Base-by-base conservation (phyloP, 1,284 basidiomycete species). In the Microbotryum intermedium region DNA sequence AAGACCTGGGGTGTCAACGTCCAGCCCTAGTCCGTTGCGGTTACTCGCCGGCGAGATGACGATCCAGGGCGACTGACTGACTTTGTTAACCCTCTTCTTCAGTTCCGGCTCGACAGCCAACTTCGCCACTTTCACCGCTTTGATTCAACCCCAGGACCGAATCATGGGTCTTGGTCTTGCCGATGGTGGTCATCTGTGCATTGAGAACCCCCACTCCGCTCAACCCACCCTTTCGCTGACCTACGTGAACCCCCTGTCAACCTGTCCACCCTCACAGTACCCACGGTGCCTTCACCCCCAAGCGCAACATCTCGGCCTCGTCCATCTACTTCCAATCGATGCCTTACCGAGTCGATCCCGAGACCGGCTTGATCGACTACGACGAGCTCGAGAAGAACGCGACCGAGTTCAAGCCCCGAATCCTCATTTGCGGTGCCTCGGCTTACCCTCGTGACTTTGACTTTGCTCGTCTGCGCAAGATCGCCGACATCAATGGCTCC, bases 321-420 rank as follows among this genome's bases (percentile, higher is more conserved):
- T 97, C 94, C 21, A 97, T 98, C 80, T 98, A 98, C 83, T 99
- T 98, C 87, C 93, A 98, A 77, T 97, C 94, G 50, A 83, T 97
- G 76, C 95, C 95, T 53, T 99, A 98, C 75, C 85, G 83, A 62
- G 88, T 98, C 70, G 83, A 86, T 73, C 85, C 87, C 55, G 76
- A 83, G 58, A 90, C 87, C 63, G 88, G 95, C 75, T 81, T 94
- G 71, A 86, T 99, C 72, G 92, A 98, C 81, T 97, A 97, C 78
- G 81, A 80, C 54, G 81, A 78, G 51, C 83, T 99, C 72, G 82
- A 84, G 62, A 81, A 83, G 70, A 92, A 95, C 76, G 94, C 93
- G 59, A 87, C 89, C 76, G 83, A 95, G 73, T 99, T 90, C 86
- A 97, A 97, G 80, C 95, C 95, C 60, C 84, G 87, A 71, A 82